Base-by-base conservation (phyloP, 2,329 filamentous ascomycete genomes). In the Arachnomyces sp. region DNA sequence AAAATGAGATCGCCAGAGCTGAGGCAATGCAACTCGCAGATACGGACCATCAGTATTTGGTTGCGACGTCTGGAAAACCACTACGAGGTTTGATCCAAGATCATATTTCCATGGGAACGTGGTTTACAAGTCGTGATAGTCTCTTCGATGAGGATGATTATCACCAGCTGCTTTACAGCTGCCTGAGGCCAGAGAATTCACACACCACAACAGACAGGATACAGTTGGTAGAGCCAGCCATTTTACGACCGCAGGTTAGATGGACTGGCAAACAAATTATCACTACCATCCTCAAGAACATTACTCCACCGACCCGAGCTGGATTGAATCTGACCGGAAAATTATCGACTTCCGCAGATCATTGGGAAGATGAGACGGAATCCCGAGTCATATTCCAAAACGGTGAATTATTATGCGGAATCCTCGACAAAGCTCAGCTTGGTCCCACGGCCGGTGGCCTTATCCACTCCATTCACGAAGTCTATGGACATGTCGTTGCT, bases 221-320 rank as follows among this genome's bases (percentile, higher is more conserved):
- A 39, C 76, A 87, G 56, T 81, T 89, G 28, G 72, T 96, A 0
- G 73, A 81, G 7, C 92, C 92, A 2, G 81, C 88, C 2, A 72
- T 96, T 31, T 70, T 89, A 51, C 93, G 89, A 59, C 92, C 92
- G 0, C 74, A 74, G 31, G 74, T 78, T 20, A 68, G 88, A 39
- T 98, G 92, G 92, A 96, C 89, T 2, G 92, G 92, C 48, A 98
- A 98, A 66, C 92, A 98, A 58, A 74, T 98, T 35, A 84, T 98
- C 46, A 90, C 86, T 3, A 94, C 88, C 0, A 83, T 98, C 6
- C 66, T 98, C 41, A 88, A 87, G 63, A 98, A 98, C 57, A 89
- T 96, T 51, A 83, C 79, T 47, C 92, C 92, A 0, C 64, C 73
- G 8, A 78, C 81, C 47, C 84, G 83, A 51, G 79, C 82, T 42